A percentile compares a stretch with the other conserved stretches of the same genome.
These are phyloP conservation scores for Pyrus betulifolia DNA, from an alignment of 306 rosid species.

Conservation along the genomic window DNA sequence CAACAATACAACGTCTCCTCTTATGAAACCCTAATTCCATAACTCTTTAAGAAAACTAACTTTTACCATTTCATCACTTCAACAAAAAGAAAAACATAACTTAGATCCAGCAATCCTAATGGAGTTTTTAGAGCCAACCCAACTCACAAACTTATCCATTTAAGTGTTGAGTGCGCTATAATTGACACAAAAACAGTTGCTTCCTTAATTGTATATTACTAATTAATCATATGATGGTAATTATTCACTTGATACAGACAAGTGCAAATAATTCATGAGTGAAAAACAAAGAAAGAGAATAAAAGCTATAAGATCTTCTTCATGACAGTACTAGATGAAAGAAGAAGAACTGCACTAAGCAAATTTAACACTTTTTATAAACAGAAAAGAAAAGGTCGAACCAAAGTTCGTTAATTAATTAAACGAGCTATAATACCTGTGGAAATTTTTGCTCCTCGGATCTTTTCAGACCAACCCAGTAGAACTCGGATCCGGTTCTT, in stretches of 20 bases:
- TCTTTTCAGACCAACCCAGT: conserved; percentile 8
- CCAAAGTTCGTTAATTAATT: background rate
- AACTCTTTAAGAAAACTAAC: background rate
- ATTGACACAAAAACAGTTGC: background rate
- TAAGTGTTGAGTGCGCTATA: background rate
- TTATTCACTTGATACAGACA: background rate
- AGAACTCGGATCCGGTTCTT: conserved; percentile 3
- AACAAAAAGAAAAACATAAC: background rate
- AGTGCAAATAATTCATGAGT: background rate
- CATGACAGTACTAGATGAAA: background rate
- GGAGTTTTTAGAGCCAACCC: background rate
- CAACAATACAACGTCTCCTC: background rate
- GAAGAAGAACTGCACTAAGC: background rate
- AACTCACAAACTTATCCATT: background rate
- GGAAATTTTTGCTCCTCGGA: conserved; percentile 1
- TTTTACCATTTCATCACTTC: background rate
- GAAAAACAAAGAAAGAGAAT: background rate
- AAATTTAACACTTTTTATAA: background rate
- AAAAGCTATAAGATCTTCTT: background rate
- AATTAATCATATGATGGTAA: background rate
- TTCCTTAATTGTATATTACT: background rate
- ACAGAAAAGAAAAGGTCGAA: background rate
- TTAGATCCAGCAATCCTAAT: background rate
- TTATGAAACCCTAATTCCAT: conserved; percentile 37
- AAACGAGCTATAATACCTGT: background rate